Evolutionary conservation across 208 protist genomes (phyloP), one percentile per base, ranked within the genome.

Genomic region (Wallacemonas sp.): DNA sequence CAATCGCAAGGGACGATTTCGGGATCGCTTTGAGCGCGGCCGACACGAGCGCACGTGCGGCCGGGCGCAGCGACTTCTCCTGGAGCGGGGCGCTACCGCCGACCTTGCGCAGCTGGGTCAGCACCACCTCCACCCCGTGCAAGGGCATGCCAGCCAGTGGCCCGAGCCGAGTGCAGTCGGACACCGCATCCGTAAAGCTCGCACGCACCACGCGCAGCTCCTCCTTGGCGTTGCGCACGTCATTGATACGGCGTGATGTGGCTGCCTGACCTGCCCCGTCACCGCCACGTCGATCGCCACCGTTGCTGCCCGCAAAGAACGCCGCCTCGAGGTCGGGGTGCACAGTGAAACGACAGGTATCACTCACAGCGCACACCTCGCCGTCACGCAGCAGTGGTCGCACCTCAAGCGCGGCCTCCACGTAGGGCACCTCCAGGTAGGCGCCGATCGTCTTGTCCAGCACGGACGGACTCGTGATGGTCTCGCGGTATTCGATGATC

Each of bases 401-500:
- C 26, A 93, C 46, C 63, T 80, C 62, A 29, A 93, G 65, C 33
- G 80, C 77, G 60, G 68, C 79, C 72, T 92, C 76, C 32, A 83
- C 49, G 72, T 92, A 92, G 19, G 87, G 85, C 41, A 87, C 24
- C n/a, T 88, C 85, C 38, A 87, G 85, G 66, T 79, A 61, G 8
- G 61, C 17, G 1, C 72, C 74, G 23, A 85, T 62, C 44, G 76
- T 19, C 43, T 71, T 39, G 19, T 72, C 60, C 21, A 80, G 5
- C 17, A 34, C 23, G 26, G 72, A 72, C 8, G 70, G 11, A n/a
- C 30, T 36, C 14, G 32, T 63, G 29, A 93, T 29, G 1, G 76
- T 80, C 76, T 96, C 91, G 32, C 88, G 83, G 72, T 96, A 96
- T 72, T 92, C 91, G 52, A 96, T 80, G 39, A 93, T 77, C 39